Evolutionary conservation across 1,139 yeast species (phyloP), one percentile per base, ranked within the genome.

Genomic region (Meyerozyma carpophila): DNA sequence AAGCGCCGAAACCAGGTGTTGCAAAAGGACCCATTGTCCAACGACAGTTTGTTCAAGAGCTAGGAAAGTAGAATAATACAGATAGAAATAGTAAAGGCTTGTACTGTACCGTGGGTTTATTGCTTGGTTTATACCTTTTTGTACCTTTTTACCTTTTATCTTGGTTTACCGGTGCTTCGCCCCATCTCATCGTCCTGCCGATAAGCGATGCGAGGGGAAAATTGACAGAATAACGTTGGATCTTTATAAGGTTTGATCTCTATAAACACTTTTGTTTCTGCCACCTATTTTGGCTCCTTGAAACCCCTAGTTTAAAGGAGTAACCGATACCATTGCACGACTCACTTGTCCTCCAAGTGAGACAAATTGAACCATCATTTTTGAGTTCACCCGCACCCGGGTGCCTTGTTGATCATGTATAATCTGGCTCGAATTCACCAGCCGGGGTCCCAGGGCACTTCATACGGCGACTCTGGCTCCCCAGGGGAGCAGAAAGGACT

Each of bases 21-120:
- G 58, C 80, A 83, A 50, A 80, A 78, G 44, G 96, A 90, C 65
- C 97, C 97, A 44, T 77, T 91, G 59, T 81, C 94, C 27, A 87
- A 88, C 63, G 90, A 81, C 51, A 80, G 79, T 28, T 68, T 90
- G 50, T 89, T 90, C 68, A 84, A 83, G 61, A 68, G 70, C 34
- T 49, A 32, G 11, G 13, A 27, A 4, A 27, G 29, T 16, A 16
- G 18, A 3, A 3, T 16, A 16, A 16, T 16, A 16, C 18, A 16
- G 3, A 16, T 16, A 16, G 18, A 16, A 16, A 3, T 3, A 16
- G 18, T 16, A 16, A 16, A 3, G 18, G 18, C 3, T 16, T 16
- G 18, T 16, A 16, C n/a, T n/a, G n/a, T n/a, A n/a, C n/a, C n/a
- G n/a, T n/a, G n/a, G n/a, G n/a, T n/a, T n/a, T n/a, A n/a, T n/a